phyloP scores from a whole-genome alignment of 2,329 filamentous ascomycete species.

The Ophiocordyceps robertsii region DNA sequence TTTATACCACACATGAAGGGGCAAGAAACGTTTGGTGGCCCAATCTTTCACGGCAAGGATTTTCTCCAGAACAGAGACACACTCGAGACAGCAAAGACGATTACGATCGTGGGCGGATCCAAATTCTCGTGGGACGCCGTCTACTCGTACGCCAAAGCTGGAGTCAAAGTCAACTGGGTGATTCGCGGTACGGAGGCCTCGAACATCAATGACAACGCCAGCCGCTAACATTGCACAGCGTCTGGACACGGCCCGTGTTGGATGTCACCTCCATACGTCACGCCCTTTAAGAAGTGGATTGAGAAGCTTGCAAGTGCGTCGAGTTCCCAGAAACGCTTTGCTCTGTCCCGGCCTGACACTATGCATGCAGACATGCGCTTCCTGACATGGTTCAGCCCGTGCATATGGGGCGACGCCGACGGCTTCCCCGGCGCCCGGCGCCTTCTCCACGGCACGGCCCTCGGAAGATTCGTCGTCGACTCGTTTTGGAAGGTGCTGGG shows the following conservation, averaged over 20 bases:
- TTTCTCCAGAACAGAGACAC: slow-evolving; percentile 26
- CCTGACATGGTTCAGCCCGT: slow-evolving; percentile 63
- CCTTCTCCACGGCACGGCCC: slow-evolving; percentile 42
- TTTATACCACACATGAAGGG: slow-evolving; percentile 32
- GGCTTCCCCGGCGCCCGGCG: slow-evolving; percentile 40
- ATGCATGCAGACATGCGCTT: slow-evolving; percentile 38
- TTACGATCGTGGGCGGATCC: slow-evolving; percentile 46
- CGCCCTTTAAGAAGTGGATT: slow-evolving; percentile 52
- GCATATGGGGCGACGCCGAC: slow-evolving; percentile 53
- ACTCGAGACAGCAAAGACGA: slow-evolving; percentile 25
- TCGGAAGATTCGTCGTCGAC: slow-evolving; percentile 42
- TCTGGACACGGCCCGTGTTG: slow-evolving; percentile 45
- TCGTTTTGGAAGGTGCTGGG: slow-evolving; percentile 44
- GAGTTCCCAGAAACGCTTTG: not conserved
- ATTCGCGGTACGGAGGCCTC: slow-evolving; percentile 30
- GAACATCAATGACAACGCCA: too few relatives aligned
- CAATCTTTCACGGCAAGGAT: slow-evolving; percentile 36
- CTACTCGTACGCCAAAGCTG: slow-evolving; percentile 43
- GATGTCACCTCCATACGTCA: slow-evolving; percentile 48
- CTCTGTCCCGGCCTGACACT: too few relatives aligned
- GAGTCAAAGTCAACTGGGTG: slow-evolving; percentile 44
- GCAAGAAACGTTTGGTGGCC: slow-evolving; percentile 28
- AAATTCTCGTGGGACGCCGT: slow-evolving; percentile 55
- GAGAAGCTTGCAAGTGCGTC: slow-evolving; percentile 48
- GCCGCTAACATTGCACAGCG: slow-evolving; percentile 8